Evolutionary conservation across 331 rosid genomes (phyloP), one percentile per base, ranked within the genome.

Genomic region (Cucumis variabilis): DNA sequence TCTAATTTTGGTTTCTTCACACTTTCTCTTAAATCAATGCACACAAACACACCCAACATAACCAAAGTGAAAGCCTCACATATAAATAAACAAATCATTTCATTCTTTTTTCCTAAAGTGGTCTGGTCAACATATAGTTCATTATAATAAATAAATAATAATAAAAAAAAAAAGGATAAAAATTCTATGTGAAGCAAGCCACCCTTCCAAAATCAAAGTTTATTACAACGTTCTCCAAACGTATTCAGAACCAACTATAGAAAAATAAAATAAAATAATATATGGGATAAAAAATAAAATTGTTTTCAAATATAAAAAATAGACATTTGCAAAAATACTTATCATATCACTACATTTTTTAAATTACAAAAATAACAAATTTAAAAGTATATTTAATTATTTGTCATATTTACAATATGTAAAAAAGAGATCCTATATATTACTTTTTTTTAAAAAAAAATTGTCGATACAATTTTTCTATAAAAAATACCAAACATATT

Each of bases 11-110:
- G 80, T 87, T 25, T 91, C 91, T 93, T 89, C 89, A 81, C 48
- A 85, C 96, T 95, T 95, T 96, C 96, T 93, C 98, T 92, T 87
- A 88, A 88, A 94, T 89, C 99, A 89, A 96, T 89, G 95, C 86
- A 73, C 89, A 14, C 88, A 90, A 87, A 89, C 93, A 89, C 88
- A 88, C 91, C 94, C 86, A 92, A 92, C 86, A 92, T 82, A 70
- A 82, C 28, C 82, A 93, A n/a, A 91, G 96, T 87, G 89, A 93
- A 93, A 92, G 88, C 14, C 48, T 71, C 9, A 72, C 50, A 46
- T 24, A 16, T 24, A n/a, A 33, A 55, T 37, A 81, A 68, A 37
- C 27, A 72, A 55, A 53, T 37, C 78, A 50, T 53, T 53, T 53
- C 16, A 13, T 53, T 41, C n/a, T 76, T 8, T n/a, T 77, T 48